phyloP scores from a whole-genome alignment of 1,139 yeast genomes.

The Yamadazyma sp. region DNA sequence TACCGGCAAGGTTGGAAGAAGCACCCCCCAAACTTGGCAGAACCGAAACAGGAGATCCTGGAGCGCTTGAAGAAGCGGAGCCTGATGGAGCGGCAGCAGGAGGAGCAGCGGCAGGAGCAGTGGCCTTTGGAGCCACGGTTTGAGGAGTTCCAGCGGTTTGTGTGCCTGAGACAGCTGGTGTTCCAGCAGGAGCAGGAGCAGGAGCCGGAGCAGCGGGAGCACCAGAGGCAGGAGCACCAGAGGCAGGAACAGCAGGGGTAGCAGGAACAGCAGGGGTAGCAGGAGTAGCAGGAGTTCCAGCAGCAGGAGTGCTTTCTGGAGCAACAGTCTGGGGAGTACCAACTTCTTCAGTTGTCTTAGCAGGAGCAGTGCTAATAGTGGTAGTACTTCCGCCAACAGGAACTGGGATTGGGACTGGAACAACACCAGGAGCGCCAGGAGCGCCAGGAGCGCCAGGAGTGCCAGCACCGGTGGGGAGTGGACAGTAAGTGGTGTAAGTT shows the following conservation, averaged over 20 bases:
- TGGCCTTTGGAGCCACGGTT: background rate
- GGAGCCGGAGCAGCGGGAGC: constrained; percentile 12
- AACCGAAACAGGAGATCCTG: constrained; percentile 3
- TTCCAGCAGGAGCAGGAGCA: constrained; percentile 5
- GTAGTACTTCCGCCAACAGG: too few relatives aligned
- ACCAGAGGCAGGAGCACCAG: constrained; percentile 10
- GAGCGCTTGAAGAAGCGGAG: background rate
- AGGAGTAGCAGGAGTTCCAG: constrained; percentile 6
- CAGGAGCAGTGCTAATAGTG: constrained; percentile 20
- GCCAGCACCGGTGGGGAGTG: constrained; percentile 20
- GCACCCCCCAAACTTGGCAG: constrained; percentile 3
- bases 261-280: background rate
- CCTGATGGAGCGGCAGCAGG: background rate
- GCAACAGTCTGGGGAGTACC: constrained; percentile 15
- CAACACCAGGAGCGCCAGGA: constrained; percentile 18
- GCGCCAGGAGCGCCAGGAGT: constrained; percentile 26
- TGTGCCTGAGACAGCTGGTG: constrained; percentile 2
- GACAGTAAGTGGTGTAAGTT: constrained; percentile 27
- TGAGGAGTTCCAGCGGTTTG: constrained; percentile 2
- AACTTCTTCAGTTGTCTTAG: too few relatives aligned
- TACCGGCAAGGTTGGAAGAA: constrained; percentile 4
- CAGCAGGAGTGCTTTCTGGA: constrained; percentile 12
- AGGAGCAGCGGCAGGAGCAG: background rate
- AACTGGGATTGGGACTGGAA: too few relatives aligned
- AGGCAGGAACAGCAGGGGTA: constrained; percentile 1